Base-by-base conservation (phyloP, 225 moss, liverwort and hornwort genomes). In the Pseudisothecium myosuroides region DNA sequence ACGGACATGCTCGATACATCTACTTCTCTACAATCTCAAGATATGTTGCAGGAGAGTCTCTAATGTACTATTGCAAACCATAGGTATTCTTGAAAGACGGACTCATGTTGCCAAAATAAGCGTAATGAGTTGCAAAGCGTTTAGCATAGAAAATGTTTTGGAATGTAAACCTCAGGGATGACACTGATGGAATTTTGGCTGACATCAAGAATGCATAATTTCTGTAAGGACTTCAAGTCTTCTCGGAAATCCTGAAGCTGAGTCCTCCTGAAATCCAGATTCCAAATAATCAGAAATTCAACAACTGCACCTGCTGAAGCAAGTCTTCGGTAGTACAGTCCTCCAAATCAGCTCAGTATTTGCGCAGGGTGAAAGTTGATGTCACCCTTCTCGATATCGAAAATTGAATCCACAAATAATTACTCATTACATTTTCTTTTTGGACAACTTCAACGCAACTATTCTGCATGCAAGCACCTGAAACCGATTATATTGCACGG, bases 161-260 rank as follows among this genome's bases (percentile, higher is more conserved):
- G 62, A 59, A 90, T 77, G 39, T 72, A 32, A 84, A 96, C 96
- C 92, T 98, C 97, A 31, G 96, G 95, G 71, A 98, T 92, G 83
- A 90, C 90, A 86, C 92, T 94, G 64, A 98, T 92, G 64, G 89
- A 92, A 86, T 98, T 98, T 74, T 97, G 97, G 89, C 98, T 98
- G 66, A 98, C 86, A 92, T 98, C 97, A 83, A 98, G 92, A 39
- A 94, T 83, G 80, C 91, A 95, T 82, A 98, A 89, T 72, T 93
- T 94, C 71, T 92, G 88, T 81, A 98, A 93, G 79, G 92, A 90
- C 87, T 93, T 93, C n/a, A 98, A 86, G 83, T 98, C 98, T 87
- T 92, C 95, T 83, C 97, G 97, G 82, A 98, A 93, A 83, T 97
- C 95, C 92, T 90, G 93, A 88, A 98, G 88, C 75, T 91, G 95